Conservation (phyloP, 2,329 filamentous ascomycete species). For the Hypoxylon sp. region DNA sequence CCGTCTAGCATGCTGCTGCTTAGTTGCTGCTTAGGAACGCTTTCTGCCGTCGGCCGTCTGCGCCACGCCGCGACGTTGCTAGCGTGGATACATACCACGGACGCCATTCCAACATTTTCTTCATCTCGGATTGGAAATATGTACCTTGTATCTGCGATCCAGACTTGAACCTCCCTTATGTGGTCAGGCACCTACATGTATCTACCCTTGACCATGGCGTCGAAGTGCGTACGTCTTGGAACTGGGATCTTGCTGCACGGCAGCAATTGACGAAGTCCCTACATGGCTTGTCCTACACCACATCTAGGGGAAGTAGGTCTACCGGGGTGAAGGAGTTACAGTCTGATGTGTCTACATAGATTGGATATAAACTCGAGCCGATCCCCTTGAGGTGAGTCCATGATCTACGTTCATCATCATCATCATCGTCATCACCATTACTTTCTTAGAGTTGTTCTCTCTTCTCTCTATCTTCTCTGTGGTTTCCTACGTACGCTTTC, state of each 20-base stretch:
- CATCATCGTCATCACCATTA: slow-evolving; percentile 14
- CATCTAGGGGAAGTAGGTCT: slow-evolving; percentile 9
- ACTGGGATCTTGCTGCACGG: slow-evolving; percentile 19
- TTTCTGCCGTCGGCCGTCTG: slow-evolving; percentile 29
- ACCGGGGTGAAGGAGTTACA: slow-evolving; percentile 4
- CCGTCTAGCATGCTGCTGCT: slow-evolving; percentile 21
- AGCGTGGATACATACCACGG: slow-evolving; percentile 26
- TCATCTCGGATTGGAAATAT: slow-evolving; percentile 17
- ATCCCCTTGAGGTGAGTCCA: slow-evolving; percentile 31
- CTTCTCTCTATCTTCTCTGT: slow-evolving; percentile 31
- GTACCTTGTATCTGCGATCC: slow-evolving; percentile 26
- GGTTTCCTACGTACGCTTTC: slow-evolving; percentile 31
- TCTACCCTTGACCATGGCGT: slow-evolving; percentile 33
- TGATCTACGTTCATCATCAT: slow-evolving; percentile 5
- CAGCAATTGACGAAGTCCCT: slow-evolving; percentile 19
- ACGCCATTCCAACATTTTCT: slow-evolving; percentile 28
- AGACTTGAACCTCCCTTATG: slow-evolving; percentile 3
- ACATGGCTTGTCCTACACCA: slow-evolving; percentile 16
- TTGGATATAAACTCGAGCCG: slow-evolving; percentile 43
- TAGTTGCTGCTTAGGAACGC: slow-evolving; percentile 18
- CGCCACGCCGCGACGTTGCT: slow-evolving; percentile 37
- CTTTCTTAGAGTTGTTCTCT: slow-evolving; percentile 30
- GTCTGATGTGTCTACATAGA: not conserved
- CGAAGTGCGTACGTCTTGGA: slow-evolving; percentile 14
- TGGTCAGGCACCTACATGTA: slow-evolving; percentile 14